Evolutionary conservation across 345 rosid species (phyloP).

Genomic region (Schrenkiella parvula): DNA sequence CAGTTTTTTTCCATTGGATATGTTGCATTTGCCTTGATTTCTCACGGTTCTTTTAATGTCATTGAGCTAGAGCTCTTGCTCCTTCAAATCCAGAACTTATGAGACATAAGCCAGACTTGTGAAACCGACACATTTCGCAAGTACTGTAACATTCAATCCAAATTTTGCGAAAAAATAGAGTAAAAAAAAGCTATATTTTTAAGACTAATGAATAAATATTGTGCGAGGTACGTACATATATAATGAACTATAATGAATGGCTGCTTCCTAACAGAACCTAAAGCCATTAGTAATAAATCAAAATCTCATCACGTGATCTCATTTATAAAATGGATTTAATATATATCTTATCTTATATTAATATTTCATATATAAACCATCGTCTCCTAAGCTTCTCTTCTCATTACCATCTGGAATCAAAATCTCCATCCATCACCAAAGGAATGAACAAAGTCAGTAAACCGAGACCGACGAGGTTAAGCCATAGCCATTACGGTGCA

Average conservation of each 20-base stretch:
- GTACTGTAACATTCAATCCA: neutral
- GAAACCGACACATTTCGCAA: neutral
- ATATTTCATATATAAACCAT: conserved; percentile 14
- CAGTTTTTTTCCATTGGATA: conserved; percentile 4
- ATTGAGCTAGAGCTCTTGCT: neutral
- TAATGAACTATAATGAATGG: conserved; percentile 13
- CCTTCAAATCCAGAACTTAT: neutral
- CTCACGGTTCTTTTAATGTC: neutral
- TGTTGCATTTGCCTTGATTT: conserved; percentile 18
- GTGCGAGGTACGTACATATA: conserved; percentile 6
- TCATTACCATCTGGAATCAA: conserved; percentile 18
- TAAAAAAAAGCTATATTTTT: conserved; percentile 4
- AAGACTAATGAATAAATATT: neutral
- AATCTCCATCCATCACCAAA: conserved; percentile 28
- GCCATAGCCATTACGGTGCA: conserved; percentile 50
- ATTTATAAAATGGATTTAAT: neutral
- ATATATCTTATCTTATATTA: conserved; percentile 13
- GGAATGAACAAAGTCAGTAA: conserved; percentile 29
- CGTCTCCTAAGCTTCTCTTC: conserved; percentile 11
- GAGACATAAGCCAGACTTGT: neutral
- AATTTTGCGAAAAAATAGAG: neutral
- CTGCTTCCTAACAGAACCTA: conserved; percentile 31
- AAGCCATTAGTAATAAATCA: conserved; percentile 23
- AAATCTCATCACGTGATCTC: conserved; percentile 18
- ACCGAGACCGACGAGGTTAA: conserved; percentile 15